Evolutionary conservation across 148 eudicot species (phyloP).

Genomic region (Camellia lanceoleosa): DNA sequence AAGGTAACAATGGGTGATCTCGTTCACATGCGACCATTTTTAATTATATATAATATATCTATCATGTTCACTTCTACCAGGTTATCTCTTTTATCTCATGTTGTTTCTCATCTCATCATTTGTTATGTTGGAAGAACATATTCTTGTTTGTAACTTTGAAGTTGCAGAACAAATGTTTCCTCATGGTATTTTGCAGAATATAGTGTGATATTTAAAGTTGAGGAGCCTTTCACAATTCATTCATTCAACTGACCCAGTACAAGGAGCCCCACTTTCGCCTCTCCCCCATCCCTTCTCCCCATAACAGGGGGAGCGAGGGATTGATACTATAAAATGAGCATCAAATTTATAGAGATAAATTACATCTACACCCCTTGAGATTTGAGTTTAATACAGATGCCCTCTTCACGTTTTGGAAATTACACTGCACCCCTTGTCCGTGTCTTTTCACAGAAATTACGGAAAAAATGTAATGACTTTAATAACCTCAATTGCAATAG

Average conservation of each 20-base stretch:
- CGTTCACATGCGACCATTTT: not conserved
- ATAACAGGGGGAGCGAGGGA: not conserved
- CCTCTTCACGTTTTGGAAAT: too few species aligned
- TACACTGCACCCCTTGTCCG: too few species aligned
- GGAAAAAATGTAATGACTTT: too few species aligned
- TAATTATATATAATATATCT: not conserved
- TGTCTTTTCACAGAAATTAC: too few species aligned
- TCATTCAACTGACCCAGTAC: not conserved
- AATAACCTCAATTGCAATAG: too few species aligned
- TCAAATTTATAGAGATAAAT: not conserved
- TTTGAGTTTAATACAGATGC: too few species aligned
- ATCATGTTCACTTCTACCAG: not conserved
- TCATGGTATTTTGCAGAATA: not conserved
- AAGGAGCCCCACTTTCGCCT: not conserved
- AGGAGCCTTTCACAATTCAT: not conserved
- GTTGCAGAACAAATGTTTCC: not conserved
- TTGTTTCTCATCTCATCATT: not conserved
- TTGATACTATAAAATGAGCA: not conserved
- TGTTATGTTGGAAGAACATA: not conserved
- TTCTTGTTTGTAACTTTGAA: not conserved
- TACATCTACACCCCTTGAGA: too few species aligned
- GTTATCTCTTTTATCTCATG: not conserved
- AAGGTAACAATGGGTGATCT: slow-evolving; percentile 35
- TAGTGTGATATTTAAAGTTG: not conserved
- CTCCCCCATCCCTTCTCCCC: not conserved